A percentile compares a stretch with the other conserved stretches of the same genome.
These are phyloP conservation scores for Kewa caespitosa DNA, from an alignment of 179 eudicot genomes.

Conservation along the genomic window DNA sequence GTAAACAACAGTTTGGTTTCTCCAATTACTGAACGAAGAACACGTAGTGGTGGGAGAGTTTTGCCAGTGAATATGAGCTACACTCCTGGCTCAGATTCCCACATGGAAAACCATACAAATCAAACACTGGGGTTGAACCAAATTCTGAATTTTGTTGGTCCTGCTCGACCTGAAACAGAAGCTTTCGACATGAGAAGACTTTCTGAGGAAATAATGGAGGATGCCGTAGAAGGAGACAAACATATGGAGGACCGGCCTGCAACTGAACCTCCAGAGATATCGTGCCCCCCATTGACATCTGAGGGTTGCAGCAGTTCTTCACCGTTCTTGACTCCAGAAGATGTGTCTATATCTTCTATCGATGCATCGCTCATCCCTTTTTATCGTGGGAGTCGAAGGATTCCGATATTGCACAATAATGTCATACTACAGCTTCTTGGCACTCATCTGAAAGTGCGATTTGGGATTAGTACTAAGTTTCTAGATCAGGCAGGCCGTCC, in stretches of 20 bases:
- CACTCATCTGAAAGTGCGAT: conserved; percentile 61
- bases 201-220: conserved; percentile 44
- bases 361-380: conserved; percentile 46
- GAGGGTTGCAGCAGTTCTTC: conserved; percentile 36
- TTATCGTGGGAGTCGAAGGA: conserved; percentile 50
- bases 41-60: conserved; percentile 51
- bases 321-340: conserved; percentile 49
- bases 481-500: conserved; percentile 79
- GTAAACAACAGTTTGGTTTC: conserved; percentile 61
- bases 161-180: conserved; percentile 34
- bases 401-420: conserved; percentile 61
- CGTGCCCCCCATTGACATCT: conserved; percentile 31
- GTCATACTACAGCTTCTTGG: conserved; percentile 49
- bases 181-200: conserved; percentile 59
- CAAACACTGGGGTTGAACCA: conserved; percentile 34
- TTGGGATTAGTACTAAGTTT: conserved; percentile 71
- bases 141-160: conserved; percentile 32
- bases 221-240: conserved; percentile 40
- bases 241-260: conserved; percentile 41
- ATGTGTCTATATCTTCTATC: conserved; percentile 53
- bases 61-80: conserved; percentile 35
- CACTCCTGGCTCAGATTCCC: conserved; percentile 36
- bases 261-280: conserved; percentile 26
- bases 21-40: conserved; percentile 59
- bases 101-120: conserved; percentile 26